phyloP scores from a whole-genome alignment of 306 rosid genomes.

The Purshia tridentata region DNA sequence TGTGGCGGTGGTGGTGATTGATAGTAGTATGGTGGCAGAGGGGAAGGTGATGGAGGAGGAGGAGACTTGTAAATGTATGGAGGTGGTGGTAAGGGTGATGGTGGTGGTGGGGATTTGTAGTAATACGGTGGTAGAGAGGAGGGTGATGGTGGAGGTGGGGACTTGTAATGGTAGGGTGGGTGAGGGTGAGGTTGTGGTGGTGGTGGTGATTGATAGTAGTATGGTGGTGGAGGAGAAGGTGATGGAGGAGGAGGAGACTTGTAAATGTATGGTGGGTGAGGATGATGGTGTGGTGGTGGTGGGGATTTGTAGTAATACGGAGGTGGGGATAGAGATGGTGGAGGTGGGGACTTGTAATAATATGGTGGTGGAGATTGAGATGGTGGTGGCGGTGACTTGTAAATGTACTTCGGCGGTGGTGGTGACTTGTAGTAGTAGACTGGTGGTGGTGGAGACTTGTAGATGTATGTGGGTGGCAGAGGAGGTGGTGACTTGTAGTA shows the following conservation, averaged over 20 bases:
- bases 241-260: constrained; percentile 54
- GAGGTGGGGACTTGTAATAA: constrained; percentile 21
- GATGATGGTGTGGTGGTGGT: constrained; percentile 31
- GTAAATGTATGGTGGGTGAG: constrained; percentile 38
- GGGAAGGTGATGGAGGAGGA: neutral
- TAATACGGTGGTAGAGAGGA: constrained; percentile 18
- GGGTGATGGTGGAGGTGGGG: constrained; percentile 20
- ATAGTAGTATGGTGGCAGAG: constrained; percentile 18
- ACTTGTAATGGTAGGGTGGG: constrained; percentile 33
- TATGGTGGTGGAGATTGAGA: neutral
- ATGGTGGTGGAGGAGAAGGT: constrained; percentile 21
- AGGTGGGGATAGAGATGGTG: neutral
- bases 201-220: constrained; percentile 40
- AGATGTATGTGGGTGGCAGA: neutral
- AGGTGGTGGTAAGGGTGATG: too few species aligned
- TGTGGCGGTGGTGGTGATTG: constrained; percentile 20
- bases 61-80: too few species aligned
- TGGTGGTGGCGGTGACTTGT: constrained; percentile 34
- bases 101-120: constrained; percentile 27
- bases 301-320: constrained; percentile 16
- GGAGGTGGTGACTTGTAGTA: neutral
- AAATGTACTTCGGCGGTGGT: neutral
- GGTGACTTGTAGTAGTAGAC: neutral
- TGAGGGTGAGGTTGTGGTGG: constrained; percentile 26
- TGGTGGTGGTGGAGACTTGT: constrained; percentile 5